These are phyloP conservation scores for Paecilomyces fulvus DNA, from an alignment of 2,329 filamentous ascomycete genomes.

Conservation along the genomic window DNA sequence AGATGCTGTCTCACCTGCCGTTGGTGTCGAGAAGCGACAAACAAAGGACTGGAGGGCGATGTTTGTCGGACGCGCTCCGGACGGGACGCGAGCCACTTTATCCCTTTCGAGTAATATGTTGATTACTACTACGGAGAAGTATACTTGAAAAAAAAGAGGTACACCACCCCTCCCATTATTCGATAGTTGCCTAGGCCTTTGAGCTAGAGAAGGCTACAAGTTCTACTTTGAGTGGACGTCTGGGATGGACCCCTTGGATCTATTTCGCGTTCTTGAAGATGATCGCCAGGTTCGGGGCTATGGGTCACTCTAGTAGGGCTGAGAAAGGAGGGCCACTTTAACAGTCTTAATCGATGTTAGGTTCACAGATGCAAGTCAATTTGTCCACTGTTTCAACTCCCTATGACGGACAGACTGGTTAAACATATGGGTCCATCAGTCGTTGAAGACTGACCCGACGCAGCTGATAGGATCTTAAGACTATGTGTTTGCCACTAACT, in stretches of 20 bases:
- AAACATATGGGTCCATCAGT: neutral
- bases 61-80: conserved; percentile 8
- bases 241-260: neutral
- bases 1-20: neutral
- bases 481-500: too few relatives aligned
- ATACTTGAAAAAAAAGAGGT: too few relatives aligned
- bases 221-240: neutral
- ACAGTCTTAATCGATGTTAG: neutral
- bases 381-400: neutral
- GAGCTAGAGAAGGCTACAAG: neutral
- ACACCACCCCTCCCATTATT: neutral
- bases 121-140: conserved; percentile 2
- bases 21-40: conserved; percentile 2
- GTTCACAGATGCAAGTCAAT: neutral
- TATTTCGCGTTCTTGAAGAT: neutral
- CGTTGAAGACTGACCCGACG: too few relatives aligned
- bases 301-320: neutral
- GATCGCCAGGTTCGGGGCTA: neutral
- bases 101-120: conserved; percentile 28
- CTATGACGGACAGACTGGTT: too few relatives aligned
- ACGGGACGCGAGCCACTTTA: conserved; percentile 27
- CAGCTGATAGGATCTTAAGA: too few relatives aligned
- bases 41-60: conserved; percentile 13
- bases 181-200: neutral
- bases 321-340: neutral